phyloP scores from a whole-genome alignment of 306 rosid species.

The Psophocarpus tetragonolobus region DNA sequence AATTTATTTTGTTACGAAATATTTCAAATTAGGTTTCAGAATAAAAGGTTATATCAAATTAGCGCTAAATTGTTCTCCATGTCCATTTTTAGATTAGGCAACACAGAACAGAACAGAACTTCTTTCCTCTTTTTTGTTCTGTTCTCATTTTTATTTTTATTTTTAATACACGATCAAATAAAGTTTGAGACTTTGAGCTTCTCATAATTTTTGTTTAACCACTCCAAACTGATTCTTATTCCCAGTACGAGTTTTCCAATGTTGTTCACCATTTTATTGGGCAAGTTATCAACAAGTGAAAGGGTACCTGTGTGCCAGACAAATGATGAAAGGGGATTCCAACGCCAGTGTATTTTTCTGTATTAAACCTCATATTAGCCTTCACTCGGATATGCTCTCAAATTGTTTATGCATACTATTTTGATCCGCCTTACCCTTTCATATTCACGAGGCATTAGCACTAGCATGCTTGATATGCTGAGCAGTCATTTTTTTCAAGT shows the following conservation, averaged over 20 bases:
- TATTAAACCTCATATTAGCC: background rate
- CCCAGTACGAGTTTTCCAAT: background rate
- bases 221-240: background rate
- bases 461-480: conserved; percentile 5
- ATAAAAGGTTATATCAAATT: background rate
- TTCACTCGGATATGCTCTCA: background rate
- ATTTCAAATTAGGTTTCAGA: background rate
- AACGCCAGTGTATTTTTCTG: background rate
- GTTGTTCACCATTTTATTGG: background rate
- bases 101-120: background rate
- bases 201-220: background rate
- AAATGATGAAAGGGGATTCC: background rate
- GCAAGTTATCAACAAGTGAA: background rate
- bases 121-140: background rate
- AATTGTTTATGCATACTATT: background rate
- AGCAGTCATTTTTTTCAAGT: background rate
- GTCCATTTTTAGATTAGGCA: background rate
- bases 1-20: background rate
- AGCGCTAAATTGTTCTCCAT: background rate
- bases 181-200: background rate
- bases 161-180: background rate
- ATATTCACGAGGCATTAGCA: background rate
- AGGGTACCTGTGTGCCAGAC: background rate
- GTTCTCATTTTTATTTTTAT: background rate
- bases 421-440: background rate